Conservation (phyloP, 2,329 filamentous ascomycete genomes). For the Lecanicillium sp. region DNA sequence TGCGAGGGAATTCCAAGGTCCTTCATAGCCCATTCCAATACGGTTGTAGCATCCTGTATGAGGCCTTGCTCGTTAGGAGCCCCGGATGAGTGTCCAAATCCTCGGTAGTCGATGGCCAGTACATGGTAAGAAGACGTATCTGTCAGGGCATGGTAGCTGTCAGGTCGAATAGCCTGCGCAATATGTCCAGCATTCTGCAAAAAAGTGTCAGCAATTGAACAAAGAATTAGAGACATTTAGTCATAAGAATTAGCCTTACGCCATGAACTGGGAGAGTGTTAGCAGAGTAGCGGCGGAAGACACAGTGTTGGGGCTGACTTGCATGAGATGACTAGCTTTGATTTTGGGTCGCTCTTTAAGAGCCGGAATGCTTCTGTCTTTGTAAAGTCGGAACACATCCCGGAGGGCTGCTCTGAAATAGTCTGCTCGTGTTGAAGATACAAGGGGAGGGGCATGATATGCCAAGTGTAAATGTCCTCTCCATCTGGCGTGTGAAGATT, state of each 20-base stretch:
- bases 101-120: slow-evolving; percentile 84
- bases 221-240: too few relatives aligned
- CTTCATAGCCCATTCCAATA: slow-evolving; percentile 65
- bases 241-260: slow-evolving; percentile 27
- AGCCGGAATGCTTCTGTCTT: slow-evolving; percentile 51
- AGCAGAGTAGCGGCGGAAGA: slow-evolving; percentile 6
- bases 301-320: slow-evolving; percentile 20
- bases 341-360: slow-evolving; percentile 54
- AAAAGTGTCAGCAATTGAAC: slow-evolving; percentile 11
- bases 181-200: slow-evolving; percentile 76
- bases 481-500: slow-evolving; percentile 66
- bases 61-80: slow-evolving; percentile 72
- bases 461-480: slow-evolving; percentile 80
- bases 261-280: slow-evolving; percentile 41
- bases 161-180: slow-evolving; percentile 67
- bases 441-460: slow-evolving; percentile 71
- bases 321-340: slow-evolving; percentile 58
- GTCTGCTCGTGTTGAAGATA: slow-evolving; percentile 64
- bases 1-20: slow-evolving; percentile 56
- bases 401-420: slow-evolving; percentile 44
- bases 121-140: slow-evolving; percentile 70
- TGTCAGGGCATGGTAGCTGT: slow-evolving; percentile 70
- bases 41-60: slow-evolving; percentile 67
- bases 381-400: slow-evolving; percentile 46
- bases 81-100: slow-evolving; percentile 78